These are phyloP conservation scores for Rhizopogon vinicolor DNA, from an alignment of 768 basidiomycete genomes.

Conservation along the genomic window DNA sequence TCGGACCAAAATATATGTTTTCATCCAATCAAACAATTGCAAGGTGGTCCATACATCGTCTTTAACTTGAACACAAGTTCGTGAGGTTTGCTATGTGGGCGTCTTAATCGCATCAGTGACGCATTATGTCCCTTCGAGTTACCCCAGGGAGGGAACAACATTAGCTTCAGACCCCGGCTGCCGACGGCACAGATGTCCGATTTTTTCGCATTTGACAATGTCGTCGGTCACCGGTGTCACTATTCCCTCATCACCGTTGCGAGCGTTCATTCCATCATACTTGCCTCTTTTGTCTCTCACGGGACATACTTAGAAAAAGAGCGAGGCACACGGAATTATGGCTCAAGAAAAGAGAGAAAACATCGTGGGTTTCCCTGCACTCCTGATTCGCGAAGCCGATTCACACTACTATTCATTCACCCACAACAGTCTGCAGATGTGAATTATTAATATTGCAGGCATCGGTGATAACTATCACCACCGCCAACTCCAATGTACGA, in stretches of 20 bases:
- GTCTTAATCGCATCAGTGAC: not conserved
- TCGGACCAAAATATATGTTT: too few species aligned
- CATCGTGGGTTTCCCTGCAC: slow-evolving; percentile 10
- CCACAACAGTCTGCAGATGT: not conserved
- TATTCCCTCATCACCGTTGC: not conserved
- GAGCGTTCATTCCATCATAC: not conserved
- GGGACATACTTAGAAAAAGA: slow-evolving; percentile 5
- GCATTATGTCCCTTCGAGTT: not conserved
- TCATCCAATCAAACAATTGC: too few species aligned
- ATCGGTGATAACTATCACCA: slow-evolving; percentile 2
- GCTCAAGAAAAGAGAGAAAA: slow-evolving; percentile 11
- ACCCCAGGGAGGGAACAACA: not conserved
- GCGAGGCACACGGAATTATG: slow-evolving; percentile 11
- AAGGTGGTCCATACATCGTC: too few species aligned
- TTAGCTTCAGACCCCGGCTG: not conserved
- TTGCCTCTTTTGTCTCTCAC: slow-evolving; percentile 7
- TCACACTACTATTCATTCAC: not conserved
- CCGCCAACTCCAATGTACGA: not conserved
- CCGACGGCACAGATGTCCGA: slow-evolving; percentile 9
- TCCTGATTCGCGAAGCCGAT: slow-evolving; percentile 3
- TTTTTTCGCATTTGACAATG: slow-evolving; percentile 13
- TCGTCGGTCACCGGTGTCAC: not conserved
- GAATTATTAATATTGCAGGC: not conserved
- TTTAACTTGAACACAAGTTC: not conserved
- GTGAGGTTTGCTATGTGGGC: not conserved